phyloP scores from a whole-genome alignment of 1,284 basidiomycete genomes.

The Pseudozyma tsukubaensis region DNA sequence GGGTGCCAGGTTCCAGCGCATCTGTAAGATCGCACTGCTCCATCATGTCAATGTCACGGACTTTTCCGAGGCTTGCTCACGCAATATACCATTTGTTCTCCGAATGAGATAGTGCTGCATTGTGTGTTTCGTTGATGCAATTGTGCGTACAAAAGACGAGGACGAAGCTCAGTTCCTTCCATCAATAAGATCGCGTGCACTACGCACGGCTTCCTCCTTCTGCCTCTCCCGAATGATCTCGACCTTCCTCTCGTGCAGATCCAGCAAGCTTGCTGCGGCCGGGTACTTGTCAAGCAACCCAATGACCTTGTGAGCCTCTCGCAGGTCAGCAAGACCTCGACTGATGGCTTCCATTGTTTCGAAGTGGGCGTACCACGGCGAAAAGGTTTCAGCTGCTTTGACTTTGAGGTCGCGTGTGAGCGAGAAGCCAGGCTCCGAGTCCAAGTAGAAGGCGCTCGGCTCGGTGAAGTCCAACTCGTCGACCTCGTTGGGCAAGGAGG shows the following conservation, averaged over 20 bases:
- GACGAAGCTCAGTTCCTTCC: slow-evolving; percentile 9
- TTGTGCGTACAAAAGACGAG: background rate
- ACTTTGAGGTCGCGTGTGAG: slow-evolving; percentile 14
- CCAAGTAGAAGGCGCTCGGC: slow-evolving; percentile 27
- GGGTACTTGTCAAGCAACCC: slow-evolving; percentile 22
- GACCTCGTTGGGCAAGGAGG: too few relatives aligned
- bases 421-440: slow-evolving; percentile 2
- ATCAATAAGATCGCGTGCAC: slow-evolving; percentile 39
- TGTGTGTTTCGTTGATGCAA: too few relatives aligned
- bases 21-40: too few relatives aligned
- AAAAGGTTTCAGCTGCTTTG: slow-evolving; percentile 8
- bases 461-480: slow-evolving; percentile 3
- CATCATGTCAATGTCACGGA: background rate
- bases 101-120: too few relatives aligned
- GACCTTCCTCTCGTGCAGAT: slow-evolving; percentile 38
- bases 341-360: slow-evolving; percentile 47
- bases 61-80: background rate
- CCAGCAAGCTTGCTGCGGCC: slow-evolving; percentile 19
- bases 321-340: slow-evolving; percentile 16
- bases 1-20: slow-evolving; percentile 40
- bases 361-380: slow-evolving; percentile 50
- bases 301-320: slow-evolving; percentile 16
- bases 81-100: too few relatives aligned
- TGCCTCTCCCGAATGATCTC: slow-evolving; percentile 30
- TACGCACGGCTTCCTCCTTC: slow-evolving; percentile 26